phyloP scores from a whole-genome alignment of 2,329 filamentous ascomycete genomes.

The Verticillium zaregamsianum region DNA sequence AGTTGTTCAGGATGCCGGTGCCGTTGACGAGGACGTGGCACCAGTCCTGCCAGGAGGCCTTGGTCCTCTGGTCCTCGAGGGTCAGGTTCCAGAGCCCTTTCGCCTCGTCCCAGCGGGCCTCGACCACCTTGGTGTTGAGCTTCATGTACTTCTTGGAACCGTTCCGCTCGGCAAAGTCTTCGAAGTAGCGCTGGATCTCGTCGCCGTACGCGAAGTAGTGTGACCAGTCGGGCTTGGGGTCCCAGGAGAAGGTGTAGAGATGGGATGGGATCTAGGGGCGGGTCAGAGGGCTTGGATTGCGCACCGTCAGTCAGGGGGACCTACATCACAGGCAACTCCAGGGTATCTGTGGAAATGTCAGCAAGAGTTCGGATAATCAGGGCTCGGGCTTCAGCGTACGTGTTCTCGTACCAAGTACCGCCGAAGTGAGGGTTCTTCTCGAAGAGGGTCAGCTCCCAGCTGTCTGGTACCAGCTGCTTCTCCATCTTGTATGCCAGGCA shows the following conservation, averaged over 20 bases:
- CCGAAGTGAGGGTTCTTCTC: conserved; percentile 26
- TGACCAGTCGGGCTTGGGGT: conserved; percentile 24
- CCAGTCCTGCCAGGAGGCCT: conserved; percentile 25
- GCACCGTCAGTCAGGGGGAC: background rate
- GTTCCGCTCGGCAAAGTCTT: conserved; percentile 24
- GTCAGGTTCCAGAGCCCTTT: conserved; percentile 30
- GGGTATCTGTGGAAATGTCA: conserved; percentile 7
- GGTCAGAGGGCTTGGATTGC: background rate
- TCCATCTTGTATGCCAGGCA: conserved; percentile 25
- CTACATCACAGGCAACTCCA: conserved; percentile 12
- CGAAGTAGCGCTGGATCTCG: conserved; percentile 26
- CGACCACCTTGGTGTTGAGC: conserved; percentile 36
- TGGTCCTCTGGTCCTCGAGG: conserved; percentile 18
- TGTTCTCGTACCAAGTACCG: conserved; percentile 22
- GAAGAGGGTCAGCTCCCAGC: conserved; percentile 24
- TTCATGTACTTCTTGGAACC: conserved; percentile 35
- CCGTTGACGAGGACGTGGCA: conserved; percentile 45
- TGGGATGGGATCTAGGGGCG: conserved; percentile 7
- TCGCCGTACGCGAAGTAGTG: conserved; percentile 19
- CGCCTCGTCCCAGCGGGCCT: conserved; percentile 37
- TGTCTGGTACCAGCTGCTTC: conserved; percentile 20
- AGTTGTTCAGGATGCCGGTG: conserved; percentile 45
- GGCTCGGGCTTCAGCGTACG: conserved; percentile 8
- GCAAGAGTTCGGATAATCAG: background rate
- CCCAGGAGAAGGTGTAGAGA: conserved; percentile 17